A percentile compares a stretch with the other conserved stretches of the same genome.
These are phyloP conservation scores for Wickerhamomyces pijperi DNA, from an alignment of 805 yeast genomes.

Conservation along the genomic window DNA sequence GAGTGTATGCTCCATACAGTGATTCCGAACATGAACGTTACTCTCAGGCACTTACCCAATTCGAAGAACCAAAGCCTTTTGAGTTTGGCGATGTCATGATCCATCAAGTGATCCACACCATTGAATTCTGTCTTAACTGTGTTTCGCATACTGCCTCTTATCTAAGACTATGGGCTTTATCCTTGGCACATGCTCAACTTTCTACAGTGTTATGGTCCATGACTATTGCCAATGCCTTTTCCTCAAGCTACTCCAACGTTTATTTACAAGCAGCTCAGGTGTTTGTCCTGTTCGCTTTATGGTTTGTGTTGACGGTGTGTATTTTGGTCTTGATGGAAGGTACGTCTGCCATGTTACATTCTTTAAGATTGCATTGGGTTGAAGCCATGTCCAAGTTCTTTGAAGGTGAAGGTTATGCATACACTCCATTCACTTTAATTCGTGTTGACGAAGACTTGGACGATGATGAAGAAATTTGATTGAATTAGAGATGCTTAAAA, in stretches of 20 bases:
- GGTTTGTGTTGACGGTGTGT: slow-evolving; percentile 88
- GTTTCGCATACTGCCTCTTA: slow-evolving; percentile 98
- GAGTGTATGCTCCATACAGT: too few relatives aligned
- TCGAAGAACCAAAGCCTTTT: slow-evolving; percentile 42
- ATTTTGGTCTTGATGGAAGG: slow-evolving; percentile 97
- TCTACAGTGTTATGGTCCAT: slow-evolving; percentile 93
- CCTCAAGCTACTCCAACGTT: slow-evolving; percentile 30
- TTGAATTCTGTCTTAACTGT: slow-evolving; percentile 93
- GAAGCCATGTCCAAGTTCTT: slow-evolving; percentile 98
- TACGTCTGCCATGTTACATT: slow-evolving; percentile 97
- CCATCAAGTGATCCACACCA: slow-evolving; percentile 95
- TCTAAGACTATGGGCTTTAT: slow-evolving; percentile 91
- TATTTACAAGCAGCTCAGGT: slow-evolving; percentile 62
- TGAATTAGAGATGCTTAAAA: too few relatives aligned
- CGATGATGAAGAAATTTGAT: neutral
- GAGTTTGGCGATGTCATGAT: slow-evolving; percentile 90
- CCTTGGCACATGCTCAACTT: slow-evolving; percentile 93
- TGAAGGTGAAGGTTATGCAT: slow-evolving; percentile 91
- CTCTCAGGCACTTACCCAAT: slow-evolving; percentile 30
- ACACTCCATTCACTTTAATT: slow-evolving; percentile 73
- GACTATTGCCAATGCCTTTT: slow-evolving; percentile 81
- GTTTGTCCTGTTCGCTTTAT: slow-evolving; percentile 79
- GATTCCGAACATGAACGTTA: slow-evolving; percentile 37
- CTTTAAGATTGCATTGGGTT: slow-evolving; percentile 98
- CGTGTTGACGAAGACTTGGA: slow-evolving; percentile 1